phyloP scores from a whole-genome alignment of 345 rosid genomes.

The Sonneratia caseolaris region DNA sequence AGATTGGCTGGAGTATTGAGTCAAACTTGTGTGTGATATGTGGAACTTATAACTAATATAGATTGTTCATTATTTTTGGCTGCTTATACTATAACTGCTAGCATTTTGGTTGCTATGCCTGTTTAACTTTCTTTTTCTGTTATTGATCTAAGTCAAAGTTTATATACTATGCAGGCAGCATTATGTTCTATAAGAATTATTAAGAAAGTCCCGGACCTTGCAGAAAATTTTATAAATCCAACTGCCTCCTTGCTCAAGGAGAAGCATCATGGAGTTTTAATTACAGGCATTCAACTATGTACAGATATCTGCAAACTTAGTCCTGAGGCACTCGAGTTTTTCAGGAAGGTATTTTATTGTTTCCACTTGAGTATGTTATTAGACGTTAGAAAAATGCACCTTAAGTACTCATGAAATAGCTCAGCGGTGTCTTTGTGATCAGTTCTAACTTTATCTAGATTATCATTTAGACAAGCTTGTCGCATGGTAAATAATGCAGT shows the following conservation, averaged over 20 bases:
- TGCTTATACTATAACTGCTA: background rate
- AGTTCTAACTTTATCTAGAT: background rate
- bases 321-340: conserved; percentile 74
- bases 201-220: conserved; percentile 94
- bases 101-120: background rate
- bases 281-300: conserved; percentile 94
- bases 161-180: conserved; percentile 62
- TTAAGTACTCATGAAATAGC: background rate
- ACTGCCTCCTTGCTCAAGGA: conserved; percentile 83
- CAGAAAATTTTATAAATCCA: conserved; percentile 93
- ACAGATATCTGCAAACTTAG: conserved; percentile 82
- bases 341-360: conserved; percentile 62
- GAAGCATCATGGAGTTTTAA: conserved; percentile 97
- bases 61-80: background rate
- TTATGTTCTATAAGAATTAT: conserved; percentile 89
- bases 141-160: conserved; percentile 10
- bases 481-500: background rate
- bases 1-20: no score
- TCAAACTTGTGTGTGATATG: no score
- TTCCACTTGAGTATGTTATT: conserved; percentile 1
- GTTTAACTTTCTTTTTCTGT: background rate
- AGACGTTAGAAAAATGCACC: background rate
- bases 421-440: background rate
- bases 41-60: background rate
- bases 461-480: background rate